These are phyloP conservation scores for Colletotrichum graminicola DNA, from an alignment of 2,329 filamentous ascomycete genomes.

Conservation along the genomic window DNA sequence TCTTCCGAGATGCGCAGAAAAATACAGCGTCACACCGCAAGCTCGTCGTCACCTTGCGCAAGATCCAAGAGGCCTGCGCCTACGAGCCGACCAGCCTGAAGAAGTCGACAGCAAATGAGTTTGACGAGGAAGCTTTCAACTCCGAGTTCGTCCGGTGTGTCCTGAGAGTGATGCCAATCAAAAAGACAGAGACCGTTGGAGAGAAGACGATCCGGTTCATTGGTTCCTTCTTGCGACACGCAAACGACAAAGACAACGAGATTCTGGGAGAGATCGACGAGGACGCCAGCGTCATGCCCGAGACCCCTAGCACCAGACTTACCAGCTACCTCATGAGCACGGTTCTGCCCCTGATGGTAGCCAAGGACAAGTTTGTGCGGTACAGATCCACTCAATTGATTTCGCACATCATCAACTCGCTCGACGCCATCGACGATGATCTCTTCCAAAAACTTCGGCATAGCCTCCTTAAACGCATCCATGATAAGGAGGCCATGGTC, in stretches of 20 bases:
- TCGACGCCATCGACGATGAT: conserved; percentile 93
- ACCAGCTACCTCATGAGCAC: conserved; percentile 79
- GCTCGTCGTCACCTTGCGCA: conserved; percentile 86
- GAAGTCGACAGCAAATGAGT: conserved; percentile 70
- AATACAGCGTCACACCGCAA: conserved; percentile 93
- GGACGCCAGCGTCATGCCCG: conserved; percentile 77
- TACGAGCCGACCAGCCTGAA: conserved; percentile 70
- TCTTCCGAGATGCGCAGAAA: conserved; percentile 86
- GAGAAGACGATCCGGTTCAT: conserved; percentile 89
- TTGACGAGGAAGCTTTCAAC: conserved; percentile 90
- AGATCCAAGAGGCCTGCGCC: conserved; percentile 88
- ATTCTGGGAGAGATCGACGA: conserved; percentile 74
- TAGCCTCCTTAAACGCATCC: conserved; percentile 84
- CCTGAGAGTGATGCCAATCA: conserved; percentile 84
- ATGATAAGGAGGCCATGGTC: conserved; percentile 94
- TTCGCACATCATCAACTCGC: conserved; percentile 90
- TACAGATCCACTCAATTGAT: conserved; percentile 92
- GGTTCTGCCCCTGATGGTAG: conserved; percentile 79
- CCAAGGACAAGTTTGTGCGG: conserved; percentile 93
- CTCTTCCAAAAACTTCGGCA: conserved; percentile 86
- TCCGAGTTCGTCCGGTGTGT: conserved; percentile 86
- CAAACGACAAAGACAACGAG: conserved; percentile 78
- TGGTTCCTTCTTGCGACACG: conserved; percentile 84
- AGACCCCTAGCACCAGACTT: conserved; percentile 87
- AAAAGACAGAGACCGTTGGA: conserved; percentile 90